Base-by-base conservation (phyloP, 768 basidiomycete genomes). In the Leccinum subtestaceum region DNA sequence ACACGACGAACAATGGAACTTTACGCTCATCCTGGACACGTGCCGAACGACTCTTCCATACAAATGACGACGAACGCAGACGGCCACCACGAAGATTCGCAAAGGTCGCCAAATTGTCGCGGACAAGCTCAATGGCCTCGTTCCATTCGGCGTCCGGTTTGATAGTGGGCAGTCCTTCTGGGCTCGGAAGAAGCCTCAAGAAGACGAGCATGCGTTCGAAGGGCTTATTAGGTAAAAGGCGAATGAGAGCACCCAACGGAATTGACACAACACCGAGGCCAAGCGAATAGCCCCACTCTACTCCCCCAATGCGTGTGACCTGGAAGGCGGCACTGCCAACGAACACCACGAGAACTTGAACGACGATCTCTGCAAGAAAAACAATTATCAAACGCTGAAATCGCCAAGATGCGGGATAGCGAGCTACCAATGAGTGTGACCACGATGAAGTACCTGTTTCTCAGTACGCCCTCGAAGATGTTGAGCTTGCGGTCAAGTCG, bases 271-370 rank as follows among this genome's bases (percentile, higher is more conserved):
- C 61, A 36, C 96, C 97, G 34, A 98, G 81, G 52, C 93, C 88
- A 40, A 99, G 77, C 1, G 92, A 91, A 63, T 98, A 92, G 55
- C 85, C 95, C 97, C 97, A 99, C 72, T 96, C 93, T 43, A 84
- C 84, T 9, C 90, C 93, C 40, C 77, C 77, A 53, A 98, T 85
- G 8, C 70, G 79, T 1, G 84, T 87, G 9, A 98, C 96, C 67
- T 91, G 87, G 80, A 99, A 98, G 0, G 95, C 95, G 3, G 90
- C 82, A 36, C 91, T 89, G 43, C 95, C 96, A 46, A 98, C 81
- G 60, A 49, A 95, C 72, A 98, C 90, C 57, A 98, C 95, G 60
- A 94, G 60, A 48, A 95, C 71, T 72, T 99, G 97, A 17, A 89
- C 82, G 13, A 78, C 90, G 65, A 96, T 81, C 83, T 98, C 95